Evolutionary conservation across 2,329 filamentous ascomycete species (phyloP).

Genomic region (Verticillium albo-atrum): DNA sequence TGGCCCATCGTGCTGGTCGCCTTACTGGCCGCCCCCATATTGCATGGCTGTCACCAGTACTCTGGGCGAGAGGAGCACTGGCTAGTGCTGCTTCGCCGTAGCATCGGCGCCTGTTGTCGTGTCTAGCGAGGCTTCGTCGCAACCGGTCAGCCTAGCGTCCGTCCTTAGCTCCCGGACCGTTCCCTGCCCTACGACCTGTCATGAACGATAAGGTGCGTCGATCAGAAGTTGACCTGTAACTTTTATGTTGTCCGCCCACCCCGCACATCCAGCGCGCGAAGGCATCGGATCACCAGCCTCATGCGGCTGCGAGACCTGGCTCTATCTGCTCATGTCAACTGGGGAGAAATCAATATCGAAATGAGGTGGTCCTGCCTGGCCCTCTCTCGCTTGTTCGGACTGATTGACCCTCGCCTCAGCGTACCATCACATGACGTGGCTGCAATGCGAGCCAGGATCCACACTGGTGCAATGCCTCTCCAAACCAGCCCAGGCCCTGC

Average conservation of each 20-base stretch:
- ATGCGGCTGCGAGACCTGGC: too few species aligned
- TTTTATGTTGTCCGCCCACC: background rate
- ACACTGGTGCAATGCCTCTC: background rate
- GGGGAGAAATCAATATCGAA: background rate
- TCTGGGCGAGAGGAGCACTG: background rate
- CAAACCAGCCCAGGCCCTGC: background rate
- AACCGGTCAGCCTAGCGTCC: background rate
- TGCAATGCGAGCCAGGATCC: constrained; percentile 4
- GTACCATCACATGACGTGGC: constrained; percentile 3
- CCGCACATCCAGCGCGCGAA: background rate
- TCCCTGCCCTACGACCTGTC: background rate
- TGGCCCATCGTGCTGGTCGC: too few species aligned
- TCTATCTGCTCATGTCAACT: too few species aligned
- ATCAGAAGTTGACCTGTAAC: background rate
- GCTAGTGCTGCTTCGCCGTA: background rate
- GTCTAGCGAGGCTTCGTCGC: background rate
- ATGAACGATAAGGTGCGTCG: background rate
- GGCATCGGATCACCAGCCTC: background rate
- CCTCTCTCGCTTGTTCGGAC: background rate
- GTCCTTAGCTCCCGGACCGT: background rate
- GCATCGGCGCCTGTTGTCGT: background rate
- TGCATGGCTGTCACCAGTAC: too few species aligned
- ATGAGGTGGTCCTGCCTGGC: background rate
- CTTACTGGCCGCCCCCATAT: too few species aligned
- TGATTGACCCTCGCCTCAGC: background rate